A percentile compares a stretch with the other conserved stretches of the same genome.
These are phyloP conservation scores for Aspergillus mulundensis DNA, from an alignment of 495 filamentous ascomycete species.

Conservation along the genomic window DNA sequence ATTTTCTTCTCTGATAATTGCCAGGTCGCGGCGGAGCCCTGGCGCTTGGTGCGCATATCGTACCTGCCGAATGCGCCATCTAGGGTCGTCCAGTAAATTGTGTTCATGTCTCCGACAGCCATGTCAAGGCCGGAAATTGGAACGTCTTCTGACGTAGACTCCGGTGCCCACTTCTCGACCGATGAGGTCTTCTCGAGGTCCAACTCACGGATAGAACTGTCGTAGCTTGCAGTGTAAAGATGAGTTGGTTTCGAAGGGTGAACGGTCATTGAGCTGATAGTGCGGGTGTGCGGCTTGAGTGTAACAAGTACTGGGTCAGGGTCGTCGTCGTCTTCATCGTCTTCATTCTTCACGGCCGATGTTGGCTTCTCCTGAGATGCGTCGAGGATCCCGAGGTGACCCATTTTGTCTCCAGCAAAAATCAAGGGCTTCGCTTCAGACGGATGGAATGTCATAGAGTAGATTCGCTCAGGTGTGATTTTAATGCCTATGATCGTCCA, in stretches of 20 bases:
- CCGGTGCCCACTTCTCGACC: conserved; percentile 72
- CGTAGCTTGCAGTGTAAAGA: conserved; percentile 87
- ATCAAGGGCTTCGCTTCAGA: conserved; percentile 78
- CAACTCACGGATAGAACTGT: conserved; percentile 84
- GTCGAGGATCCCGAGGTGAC: conserved; percentile 90
- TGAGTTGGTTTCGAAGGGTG: conserved; percentile 60
- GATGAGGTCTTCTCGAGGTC: conserved; percentile 77
- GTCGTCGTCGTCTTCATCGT: conserved; percentile 57
- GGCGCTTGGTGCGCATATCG: conserved; percentile 66
- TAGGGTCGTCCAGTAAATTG: conserved; percentile 83
- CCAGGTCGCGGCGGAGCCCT: conserved; percentile 54
- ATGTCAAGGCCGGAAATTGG: conserved; percentile 81
- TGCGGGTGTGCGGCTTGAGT: conserved; percentile 84
- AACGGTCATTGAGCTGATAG: conserved; percentile 80
- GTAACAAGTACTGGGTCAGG: conserved; percentile 73
- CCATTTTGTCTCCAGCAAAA: conserved; percentile 95
- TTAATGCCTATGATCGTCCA: conserved; percentile 65
- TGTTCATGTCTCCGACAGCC: conserved; percentile 62
- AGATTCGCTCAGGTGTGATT: conserved; percentile 85
- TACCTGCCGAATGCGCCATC: conserved; percentile 73
- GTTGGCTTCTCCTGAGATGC: conserved; percentile 64
- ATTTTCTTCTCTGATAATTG: conserved; percentile 91
- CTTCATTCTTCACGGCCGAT: conserved; percentile 26
- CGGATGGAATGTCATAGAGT: conserved; percentile 85
- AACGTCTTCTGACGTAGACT: conserved; percentile 61